Evolutionary conservation across 2,329 filamentous ascomycete species (phyloP).

Genomic region (Botryotinia narcissicola): DNA sequence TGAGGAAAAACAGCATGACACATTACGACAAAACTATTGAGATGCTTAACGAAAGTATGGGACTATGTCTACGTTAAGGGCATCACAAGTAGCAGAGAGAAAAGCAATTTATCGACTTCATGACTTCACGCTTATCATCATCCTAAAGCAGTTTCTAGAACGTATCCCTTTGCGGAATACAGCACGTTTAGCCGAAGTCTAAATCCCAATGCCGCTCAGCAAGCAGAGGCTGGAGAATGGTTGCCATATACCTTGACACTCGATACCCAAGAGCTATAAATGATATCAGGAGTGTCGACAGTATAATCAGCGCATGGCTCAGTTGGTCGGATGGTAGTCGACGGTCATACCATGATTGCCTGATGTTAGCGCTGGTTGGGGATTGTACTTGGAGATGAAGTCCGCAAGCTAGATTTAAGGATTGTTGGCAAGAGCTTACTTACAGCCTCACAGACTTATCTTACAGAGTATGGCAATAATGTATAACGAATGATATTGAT

Average conservation of each 20-base stretch:
- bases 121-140: background rate
- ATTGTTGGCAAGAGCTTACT: background rate
- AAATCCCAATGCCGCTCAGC: background rate
- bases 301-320: background rate
- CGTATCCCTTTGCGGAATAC: background rate
- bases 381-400: background rate
- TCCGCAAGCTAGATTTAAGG: background rate
- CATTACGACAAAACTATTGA: slow-evolving; percentile 68
- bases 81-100: background rate
- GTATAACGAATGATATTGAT: slow-evolving; percentile 8
- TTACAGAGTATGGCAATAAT: background rate
- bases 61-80: slow-evolving; percentile 57
- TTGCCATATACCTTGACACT: background rate
- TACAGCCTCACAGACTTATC: slow-evolving; percentile 6
- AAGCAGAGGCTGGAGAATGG: background rate
- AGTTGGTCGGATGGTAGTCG: background rate
- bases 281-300: background rate
- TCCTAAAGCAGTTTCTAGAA: background rate
- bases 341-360: background rate
- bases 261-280: background rate
- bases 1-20: slow-evolving; percentile 40
- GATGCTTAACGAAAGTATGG: slow-evolving; percentile 74
- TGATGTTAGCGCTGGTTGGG: background rate
- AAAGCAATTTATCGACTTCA: background rate
- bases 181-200: background rate